Percentiles rank a stretch among this genome's conserved stretches.
Conservation (phyloP, 331 rosid species). For the Malus hybrid region DNA sequence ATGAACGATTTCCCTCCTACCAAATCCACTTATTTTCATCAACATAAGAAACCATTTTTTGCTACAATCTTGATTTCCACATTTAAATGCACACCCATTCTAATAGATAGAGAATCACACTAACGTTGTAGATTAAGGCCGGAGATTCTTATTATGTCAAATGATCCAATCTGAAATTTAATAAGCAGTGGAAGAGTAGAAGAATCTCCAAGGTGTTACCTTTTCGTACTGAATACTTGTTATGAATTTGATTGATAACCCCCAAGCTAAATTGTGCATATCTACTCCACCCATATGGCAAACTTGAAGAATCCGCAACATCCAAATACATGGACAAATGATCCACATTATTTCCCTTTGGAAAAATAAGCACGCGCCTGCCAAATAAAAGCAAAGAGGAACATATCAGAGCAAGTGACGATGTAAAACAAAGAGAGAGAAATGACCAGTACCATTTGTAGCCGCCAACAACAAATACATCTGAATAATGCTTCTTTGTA, state of each 20-base stretch:
- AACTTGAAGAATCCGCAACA: constrained; percentile 71
- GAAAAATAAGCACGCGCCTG: constrained; percentile 94
- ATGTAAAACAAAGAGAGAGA: not conserved
- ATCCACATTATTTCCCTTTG: constrained; percentile 91
- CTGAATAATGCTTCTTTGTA: constrained; percentile 73
- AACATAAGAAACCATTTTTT: not conserved
- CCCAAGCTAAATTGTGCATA: constrained; percentile 80
- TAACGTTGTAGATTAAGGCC: not conserved
- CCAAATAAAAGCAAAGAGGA: constrained; percentile 7
- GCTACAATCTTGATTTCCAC: not conserved
- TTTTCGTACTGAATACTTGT: constrained; percentile 74
- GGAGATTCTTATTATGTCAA: not conserved
- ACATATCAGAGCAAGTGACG: not conserved
- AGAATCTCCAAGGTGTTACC: constrained; percentile 32
- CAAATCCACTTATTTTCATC: not conserved
- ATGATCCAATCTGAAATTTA: not conserved
- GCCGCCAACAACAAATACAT: constrained; percentile 62
- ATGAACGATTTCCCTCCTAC: not conserved
- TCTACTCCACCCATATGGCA: constrained; percentile 98
- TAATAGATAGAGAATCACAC: not conserved
- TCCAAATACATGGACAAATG: constrained; percentile 86
- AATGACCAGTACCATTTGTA: constrained; percentile 62
- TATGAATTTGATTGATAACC: constrained; percentile 64
- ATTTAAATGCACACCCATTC: not conserved
- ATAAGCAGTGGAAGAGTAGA: not conserved